phyloP scores from a whole-genome alignment of 371 early-diverging fungal species.

The Mortierella sp. region DNA sequence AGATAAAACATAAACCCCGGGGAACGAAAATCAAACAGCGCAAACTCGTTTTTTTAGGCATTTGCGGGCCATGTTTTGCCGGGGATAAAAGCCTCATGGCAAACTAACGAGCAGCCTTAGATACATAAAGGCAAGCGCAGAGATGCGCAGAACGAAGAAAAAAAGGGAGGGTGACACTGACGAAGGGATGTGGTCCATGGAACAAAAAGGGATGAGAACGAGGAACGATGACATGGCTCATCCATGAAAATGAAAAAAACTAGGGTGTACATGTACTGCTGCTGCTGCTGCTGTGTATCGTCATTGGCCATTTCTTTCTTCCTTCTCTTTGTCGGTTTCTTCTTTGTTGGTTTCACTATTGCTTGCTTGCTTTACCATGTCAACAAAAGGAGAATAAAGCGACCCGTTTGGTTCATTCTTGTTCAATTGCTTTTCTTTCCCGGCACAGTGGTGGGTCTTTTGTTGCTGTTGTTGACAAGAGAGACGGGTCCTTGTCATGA shows the following conservation, averaged over 20 bases:
- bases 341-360: not conserved
- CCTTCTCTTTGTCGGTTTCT: slow-evolving; percentile 1
- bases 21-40: slow-evolving; percentile 15
- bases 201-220: not conserved
- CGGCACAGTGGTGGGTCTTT: not conserved
- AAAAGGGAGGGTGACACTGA: not conserved
- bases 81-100: slow-evolving; percentile 12
- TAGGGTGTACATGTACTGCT: not conserved
- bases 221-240: not conserved
- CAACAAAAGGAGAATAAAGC: slow-evolving; percentile 3
- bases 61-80: slow-evolving; percentile 17
- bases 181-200: not conserved
- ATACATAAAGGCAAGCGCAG: slow-evolving; percentile 7
- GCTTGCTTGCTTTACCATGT: not conserved
- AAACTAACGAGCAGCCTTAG: slow-evolving; percentile 5
- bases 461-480: not conserved
- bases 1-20: slow-evolving; percentile 3
- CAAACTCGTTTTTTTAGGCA: slow-evolving; percentile 12
- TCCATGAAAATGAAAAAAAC: not conserved
- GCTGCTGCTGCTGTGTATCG: slow-evolving; percentile 1
- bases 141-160: slow-evolving; percentile 2
- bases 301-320: not conserved
- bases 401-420: not conserved
- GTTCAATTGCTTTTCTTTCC: not conserved
- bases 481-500: not conserved